phyloP scores from a whole-genome alignment of 768 basidiomycete species.

The Lentinula guzmanii region DNA sequence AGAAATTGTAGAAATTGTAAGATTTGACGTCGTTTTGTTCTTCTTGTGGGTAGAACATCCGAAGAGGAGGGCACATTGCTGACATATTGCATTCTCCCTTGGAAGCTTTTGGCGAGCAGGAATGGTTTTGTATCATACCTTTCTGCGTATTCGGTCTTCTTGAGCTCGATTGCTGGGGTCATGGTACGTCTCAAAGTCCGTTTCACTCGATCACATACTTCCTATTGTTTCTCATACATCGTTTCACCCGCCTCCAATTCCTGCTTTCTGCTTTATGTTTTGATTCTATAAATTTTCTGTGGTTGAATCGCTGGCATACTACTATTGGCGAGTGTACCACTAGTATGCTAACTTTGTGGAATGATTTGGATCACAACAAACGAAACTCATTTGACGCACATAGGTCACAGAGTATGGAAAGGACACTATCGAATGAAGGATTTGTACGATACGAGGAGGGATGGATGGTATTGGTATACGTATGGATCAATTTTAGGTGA shows the following conservation, averaged over 20 bases:
- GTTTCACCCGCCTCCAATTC: too few relatives aligned
- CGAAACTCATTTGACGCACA: background rate
- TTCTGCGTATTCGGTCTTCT: constrained; percentile 76
- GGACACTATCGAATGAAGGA: constrained; percentile 70
- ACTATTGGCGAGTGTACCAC: background rate
- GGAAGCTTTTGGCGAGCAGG: constrained; percentile 70
- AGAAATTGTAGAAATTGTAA: too few relatives aligned
- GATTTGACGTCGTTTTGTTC: background rate
- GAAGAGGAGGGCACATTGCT: constrained; percentile 80
- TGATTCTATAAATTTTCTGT: too few relatives aligned
- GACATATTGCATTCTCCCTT: constrained; percentile 71
- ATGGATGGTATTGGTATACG: constrained; percentile 74
- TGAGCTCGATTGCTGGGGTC: constrained; percentile 76
- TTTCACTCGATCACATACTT: too few relatives aligned
- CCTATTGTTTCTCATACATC: too few relatives aligned
- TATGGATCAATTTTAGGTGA: constrained; percentile 65
- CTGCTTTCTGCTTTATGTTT: too few relatives aligned
- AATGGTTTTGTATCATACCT: constrained; percentile 78
- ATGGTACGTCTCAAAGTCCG: constrained; percentile 38
- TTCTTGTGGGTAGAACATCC: constrained; percentile 51
- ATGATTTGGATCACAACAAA: background rate
- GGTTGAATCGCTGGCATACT: too few relatives aligned
- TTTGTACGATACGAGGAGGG: constrained; percentile 50
- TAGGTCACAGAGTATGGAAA: constrained; percentile 72
- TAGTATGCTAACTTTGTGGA: too few relatives aligned